Evolutionary conservation across 2,329 filamentous ascomycete genomes (phyloP).

Genomic region (Aspergillus arachidicola): DNA sequence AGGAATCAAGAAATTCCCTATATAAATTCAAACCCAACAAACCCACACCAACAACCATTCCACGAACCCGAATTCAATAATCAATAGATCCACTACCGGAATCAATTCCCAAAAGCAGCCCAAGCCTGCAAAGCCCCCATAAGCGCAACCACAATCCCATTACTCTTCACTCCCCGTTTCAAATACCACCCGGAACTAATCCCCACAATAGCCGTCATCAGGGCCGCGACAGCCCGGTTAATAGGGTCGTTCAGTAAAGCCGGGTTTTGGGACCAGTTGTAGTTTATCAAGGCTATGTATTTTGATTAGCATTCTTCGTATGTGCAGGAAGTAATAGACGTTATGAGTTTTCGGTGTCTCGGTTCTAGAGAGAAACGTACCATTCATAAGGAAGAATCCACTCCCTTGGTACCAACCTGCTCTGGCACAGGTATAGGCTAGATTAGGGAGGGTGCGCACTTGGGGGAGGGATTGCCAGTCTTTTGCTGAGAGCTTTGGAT

Average conservation of each 20-base stretch:
- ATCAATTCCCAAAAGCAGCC: conserved; percentile 15
- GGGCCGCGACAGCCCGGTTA: conserved; percentile 21
- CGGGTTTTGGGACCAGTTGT: conserved; percentile 22
- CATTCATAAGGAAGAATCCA: conserved; percentile 26
- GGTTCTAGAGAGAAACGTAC: conserved; percentile 7
- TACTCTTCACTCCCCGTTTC: conserved; percentile 21
- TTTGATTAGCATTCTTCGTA: neutral
- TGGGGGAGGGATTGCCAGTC: conserved; percentile 23
- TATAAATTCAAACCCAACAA: too few species aligned
- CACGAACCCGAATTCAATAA: neutral
- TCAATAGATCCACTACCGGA: too few species aligned
- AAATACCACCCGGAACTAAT: conserved; percentile 30
- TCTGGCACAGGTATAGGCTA: conserved; percentile 26
- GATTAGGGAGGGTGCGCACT: conserved; percentile 24
- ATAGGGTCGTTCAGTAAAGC: conserved; percentile 14
- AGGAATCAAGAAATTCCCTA: too few species aligned
- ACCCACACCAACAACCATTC: too few species aligned
- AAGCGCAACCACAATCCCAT: conserved; percentile 18
- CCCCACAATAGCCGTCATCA: conserved; percentile 25
- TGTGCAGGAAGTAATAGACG: too few species aligned
- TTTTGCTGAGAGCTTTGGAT: conserved; percentile 13
- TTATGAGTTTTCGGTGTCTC: too few species aligned
- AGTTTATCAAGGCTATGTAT: conserved; percentile 19
- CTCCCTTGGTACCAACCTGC: conserved; percentile 32
- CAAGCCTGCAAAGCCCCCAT: conserved; percentile 25